These are phyloP conservation scores for Xylaria sp. DNA, from an alignment of 2,329 filamentous ascomycete species.

Conservation along the genomic window DNA sequence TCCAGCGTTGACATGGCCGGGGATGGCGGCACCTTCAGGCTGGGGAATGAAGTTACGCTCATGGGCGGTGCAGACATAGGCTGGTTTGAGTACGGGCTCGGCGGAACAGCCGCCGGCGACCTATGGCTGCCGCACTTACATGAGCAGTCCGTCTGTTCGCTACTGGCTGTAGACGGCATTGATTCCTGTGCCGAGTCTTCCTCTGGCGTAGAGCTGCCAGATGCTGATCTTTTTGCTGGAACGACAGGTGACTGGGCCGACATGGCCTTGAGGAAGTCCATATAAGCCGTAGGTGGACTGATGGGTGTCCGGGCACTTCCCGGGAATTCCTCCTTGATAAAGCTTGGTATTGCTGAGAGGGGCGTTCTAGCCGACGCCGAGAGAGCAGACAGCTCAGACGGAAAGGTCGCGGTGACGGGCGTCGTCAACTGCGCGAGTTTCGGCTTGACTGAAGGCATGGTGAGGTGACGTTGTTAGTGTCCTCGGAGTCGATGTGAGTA, in stretches of 20 bases:
- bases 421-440: slow-evolving; percentile 72
- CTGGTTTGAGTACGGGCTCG: slow-evolving; percentile 63
- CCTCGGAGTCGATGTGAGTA: slow-evolving; percentile 31
- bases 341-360: slow-evolving; percentile 65
- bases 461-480: slow-evolving; percentile 50
- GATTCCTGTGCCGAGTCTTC: slow-evolving; percentile 57
- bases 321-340: slow-evolving; percentile 72
- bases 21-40: slow-evolving; percentile 81
- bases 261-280: slow-evolving; percentile 90
- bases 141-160: slow-evolving; percentile 65
- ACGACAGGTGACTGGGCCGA: slow-evolving; percentile 76
- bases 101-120: slow-evolving; percentile 57
- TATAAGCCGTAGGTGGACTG: slow-evolving; percentile 88
- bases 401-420: slow-evolving; percentile 70
- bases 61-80: slow-evolving; percentile 71
- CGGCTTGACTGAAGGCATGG: slow-evolving; percentile 64
- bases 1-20: slow-evolving; percentile 73
- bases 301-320: slow-evolving; percentile 83
- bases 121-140: slow-evolving; percentile 66
- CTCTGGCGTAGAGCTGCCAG: slow-evolving; percentile 61
- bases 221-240: slow-evolving; percentile 64
- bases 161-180: slow-evolving; percentile 66
- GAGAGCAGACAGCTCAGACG: slow-evolving; percentile 68
- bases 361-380: slow-evolving; percentile 77
- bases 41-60: slow-evolving; percentile 68